Evolutionary conservation across 805 yeast genomes (phyloP).

Genomic region (Yarrowia phangngaensis): DNA sequence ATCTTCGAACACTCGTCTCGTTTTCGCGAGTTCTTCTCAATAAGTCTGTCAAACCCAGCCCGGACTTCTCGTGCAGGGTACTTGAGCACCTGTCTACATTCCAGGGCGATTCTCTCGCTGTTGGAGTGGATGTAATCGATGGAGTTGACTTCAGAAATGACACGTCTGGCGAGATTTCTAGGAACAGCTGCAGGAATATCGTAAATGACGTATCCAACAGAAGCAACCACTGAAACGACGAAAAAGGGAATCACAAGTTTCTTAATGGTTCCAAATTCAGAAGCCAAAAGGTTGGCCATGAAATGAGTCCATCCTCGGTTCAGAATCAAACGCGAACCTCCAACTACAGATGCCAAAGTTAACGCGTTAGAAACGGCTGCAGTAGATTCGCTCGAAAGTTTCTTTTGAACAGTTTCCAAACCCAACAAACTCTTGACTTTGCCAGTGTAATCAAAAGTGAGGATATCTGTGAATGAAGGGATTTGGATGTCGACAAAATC

Average conservation of each 20-base stretch:
- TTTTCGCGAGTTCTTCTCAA: constrained; percentile 58
- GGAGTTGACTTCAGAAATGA: constrained; percentile 56
- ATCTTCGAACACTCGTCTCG: constrained; percentile 53
- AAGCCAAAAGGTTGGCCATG: constrained; percentile 28
- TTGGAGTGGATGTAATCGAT: constrained; percentile 77
- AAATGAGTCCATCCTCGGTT: constrained; percentile 31
- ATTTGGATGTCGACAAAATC: constrained; percentile 79
- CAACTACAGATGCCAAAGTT: constrained; percentile 35
- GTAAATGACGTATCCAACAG: constrained; percentile 58
- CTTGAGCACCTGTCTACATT: constrained; percentile 73
- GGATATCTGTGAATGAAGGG: constrained; percentile 28
- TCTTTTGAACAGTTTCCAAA: constrained; percentile 9
- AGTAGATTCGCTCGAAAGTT: constrained; percentile 15
- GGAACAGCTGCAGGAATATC: constrained; percentile 92
- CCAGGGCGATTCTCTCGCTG: constrained; percentile 73
- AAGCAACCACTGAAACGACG: constrained; percentile 49
- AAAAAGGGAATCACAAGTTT: constrained; percentile 54
- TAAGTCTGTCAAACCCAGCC: constrained; percentile 58
- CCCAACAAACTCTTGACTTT: constrained; percentile 2
- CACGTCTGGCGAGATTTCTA: constrained; percentile 69
- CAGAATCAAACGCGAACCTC: constrained; percentile 34
- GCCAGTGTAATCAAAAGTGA: constrained; percentile 18
- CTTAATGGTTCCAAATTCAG: constrained; percentile 31
- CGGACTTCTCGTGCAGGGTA: constrained; percentile 81
- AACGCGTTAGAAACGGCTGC: constrained; percentile 32